Base-by-base conservation (phyloP, 139 green algal genomes). In the Pleodorina starrii region DNA sequence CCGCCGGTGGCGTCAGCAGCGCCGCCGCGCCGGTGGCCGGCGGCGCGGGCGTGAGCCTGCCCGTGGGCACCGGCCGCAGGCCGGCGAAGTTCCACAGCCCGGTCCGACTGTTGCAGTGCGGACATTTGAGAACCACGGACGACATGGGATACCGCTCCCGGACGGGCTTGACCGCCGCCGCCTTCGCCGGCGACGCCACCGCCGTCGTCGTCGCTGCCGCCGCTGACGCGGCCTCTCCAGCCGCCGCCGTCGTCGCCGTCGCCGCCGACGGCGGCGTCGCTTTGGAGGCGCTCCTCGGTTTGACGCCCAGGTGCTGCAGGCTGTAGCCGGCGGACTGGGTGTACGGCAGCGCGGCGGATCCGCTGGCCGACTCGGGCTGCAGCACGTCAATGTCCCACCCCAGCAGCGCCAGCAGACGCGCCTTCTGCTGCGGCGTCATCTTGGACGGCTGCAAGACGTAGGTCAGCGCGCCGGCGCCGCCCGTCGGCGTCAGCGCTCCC, bases 31-130 rank as follows among this genome's bases (percentile, higher is more conserved):
- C 85, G 5, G 54, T 16, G 51, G 71, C 36, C 16, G 46, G 2
- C 19, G n/a, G 29, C 69, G 84, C 35, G 2, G 85, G 54, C 42
- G 73, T 84, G 5, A 83, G 50, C 23, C 76, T 40, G 27, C 46
- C 78, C 9, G 50, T 46, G 35, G 69, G 84, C 21, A 82, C 69
- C 5, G 84, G 84, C 84, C 69, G 48, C 69, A 82, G 44, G 29
- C 69, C 69, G 1, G 48, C 29, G 43, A 85, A 91, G 80, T 91
- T 91, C 88, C 88, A 91, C 29, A 91, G 80, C 40, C 88, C 88
- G n/a, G 76, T 85, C 14, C 79, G 68, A 27, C 48, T 19, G 63
- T 85, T 78, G 79, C 88, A 91, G 88, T 80, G 71, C 17, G 69
- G 50, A 69, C 88, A 91, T 25, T 76, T 76, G 25, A 91, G 78